Evolutionary conservation across 139 green algal genomes (phyloP).

Genomic region (Monoraphidium neglectum): DNA sequence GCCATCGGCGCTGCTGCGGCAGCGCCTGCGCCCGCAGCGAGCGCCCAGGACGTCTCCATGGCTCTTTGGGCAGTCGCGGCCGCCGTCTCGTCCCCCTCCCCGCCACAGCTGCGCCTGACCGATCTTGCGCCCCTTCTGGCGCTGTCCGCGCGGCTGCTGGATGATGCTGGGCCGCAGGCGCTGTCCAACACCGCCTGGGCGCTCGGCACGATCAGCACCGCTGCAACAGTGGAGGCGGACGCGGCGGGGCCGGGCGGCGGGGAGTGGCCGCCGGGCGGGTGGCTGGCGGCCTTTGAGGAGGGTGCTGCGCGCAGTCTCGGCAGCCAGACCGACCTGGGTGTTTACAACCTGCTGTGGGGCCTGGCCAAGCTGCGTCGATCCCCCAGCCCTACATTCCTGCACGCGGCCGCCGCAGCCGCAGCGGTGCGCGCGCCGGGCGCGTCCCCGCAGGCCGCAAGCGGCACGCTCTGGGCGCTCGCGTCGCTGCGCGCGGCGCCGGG

Average conservation of each 20-base stretch:
- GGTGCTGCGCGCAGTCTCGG: not conserved
- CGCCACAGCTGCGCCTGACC: too few relatives aligned
- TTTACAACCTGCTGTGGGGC: constrained; percentile 23
- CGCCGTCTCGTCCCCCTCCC: too few relatives aligned
- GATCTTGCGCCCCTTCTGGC: too few relatives aligned
- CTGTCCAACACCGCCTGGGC: too few relatives aligned
- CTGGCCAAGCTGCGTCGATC: constrained; percentile 9
- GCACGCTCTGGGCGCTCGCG: constrained; percentile 16
- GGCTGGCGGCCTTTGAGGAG: not conserved
- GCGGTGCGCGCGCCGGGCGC: not conserved
- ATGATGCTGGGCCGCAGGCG: too few relatives aligned
- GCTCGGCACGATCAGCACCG: too few relatives aligned
- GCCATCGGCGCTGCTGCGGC: too few relatives aligned
- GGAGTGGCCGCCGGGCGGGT: not conserved
- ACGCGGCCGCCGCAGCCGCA: not conserved
- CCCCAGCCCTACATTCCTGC: not conserved
- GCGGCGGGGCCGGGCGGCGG: not conserved
- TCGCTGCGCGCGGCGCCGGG: not conserved
- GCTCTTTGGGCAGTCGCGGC: too few relatives aligned
- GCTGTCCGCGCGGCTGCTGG: too few relatives aligned
- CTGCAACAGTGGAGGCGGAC: not conserved
- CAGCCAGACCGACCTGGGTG: not conserved
- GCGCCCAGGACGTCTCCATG: too few relatives aligned
- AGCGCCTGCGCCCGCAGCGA: too few relatives aligned
- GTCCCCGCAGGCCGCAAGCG: constrained; percentile 11